phyloP scores from a whole-genome alignment of 495 filamentous ascomycete species.

The Glonium stellatum region DNA sequence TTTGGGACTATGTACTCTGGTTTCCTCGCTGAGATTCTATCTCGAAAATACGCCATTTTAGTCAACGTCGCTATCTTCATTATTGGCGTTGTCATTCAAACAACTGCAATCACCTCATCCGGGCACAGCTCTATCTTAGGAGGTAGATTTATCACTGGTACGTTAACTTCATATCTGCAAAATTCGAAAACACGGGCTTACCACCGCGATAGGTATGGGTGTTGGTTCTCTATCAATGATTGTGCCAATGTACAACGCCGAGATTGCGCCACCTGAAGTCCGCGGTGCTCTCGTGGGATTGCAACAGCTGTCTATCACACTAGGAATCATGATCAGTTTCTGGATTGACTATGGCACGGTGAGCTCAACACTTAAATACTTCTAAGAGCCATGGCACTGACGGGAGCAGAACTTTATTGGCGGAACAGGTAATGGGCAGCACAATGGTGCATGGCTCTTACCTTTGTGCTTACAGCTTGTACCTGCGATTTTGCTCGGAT shows the following conservation, averaged over 20 bases:
- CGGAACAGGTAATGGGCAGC: conserved; percentile 55
- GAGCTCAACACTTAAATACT: not conserved
- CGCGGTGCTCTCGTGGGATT: conserved; percentile 67
- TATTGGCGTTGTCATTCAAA: conserved; percentile 69
- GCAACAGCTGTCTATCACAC: conserved; percentile 74
- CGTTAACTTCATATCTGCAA: conserved; percentile 31
- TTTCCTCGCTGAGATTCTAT: conserved; percentile 66
- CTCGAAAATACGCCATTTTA: conserved; percentile 67
- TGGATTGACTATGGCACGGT: conserved; percentile 65
- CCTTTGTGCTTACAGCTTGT: conserved; percentile 36
- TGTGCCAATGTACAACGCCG: conserved; percentile 62
- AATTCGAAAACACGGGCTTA: too few relatives aligned
- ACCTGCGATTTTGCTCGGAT: conserved; percentile 34
- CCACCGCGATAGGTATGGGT: conserved; percentile 47
- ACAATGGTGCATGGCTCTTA: conserved; percentile 46
- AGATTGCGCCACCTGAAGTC: conserved; percentile 57
- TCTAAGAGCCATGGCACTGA: too few relatives aligned
- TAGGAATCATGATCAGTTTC: conserved; percentile 77
- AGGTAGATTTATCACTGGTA: conserved; percentile 62
- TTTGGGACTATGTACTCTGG: conserved; percentile 68
- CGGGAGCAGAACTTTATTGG: conserved; percentile 58
- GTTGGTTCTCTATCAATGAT: conserved; percentile 64
- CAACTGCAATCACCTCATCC: conserved; percentile 47
- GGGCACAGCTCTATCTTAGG: conserved; percentile 58
- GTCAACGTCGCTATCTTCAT: conserved; percentile 67